Conservation (phyloP, 1,284 basidiomycete species). For the Ganoderma boninense region DNA sequence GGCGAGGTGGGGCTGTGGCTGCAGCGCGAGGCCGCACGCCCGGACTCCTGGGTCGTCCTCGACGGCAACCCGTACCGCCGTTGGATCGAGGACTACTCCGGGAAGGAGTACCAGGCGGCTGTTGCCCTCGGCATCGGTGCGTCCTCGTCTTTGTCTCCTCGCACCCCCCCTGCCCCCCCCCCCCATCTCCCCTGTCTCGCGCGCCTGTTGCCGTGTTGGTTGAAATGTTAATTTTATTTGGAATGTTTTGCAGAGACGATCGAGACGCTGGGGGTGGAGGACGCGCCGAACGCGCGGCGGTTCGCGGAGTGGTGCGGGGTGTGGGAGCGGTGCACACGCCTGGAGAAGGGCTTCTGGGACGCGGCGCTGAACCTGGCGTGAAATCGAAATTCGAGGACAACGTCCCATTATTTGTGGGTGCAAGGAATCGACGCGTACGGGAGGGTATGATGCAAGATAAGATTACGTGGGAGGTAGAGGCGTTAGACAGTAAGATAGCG, state of each 20-base stretch:
- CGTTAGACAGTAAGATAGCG: not conserved
- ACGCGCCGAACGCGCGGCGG: constrained; percentile 70
- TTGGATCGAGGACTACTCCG: constrained; percentile 90
- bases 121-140: constrained; percentile 77
- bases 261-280: constrained; percentile 64
- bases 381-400: not conserved
- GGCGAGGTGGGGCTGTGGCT: constrained; percentile 94
- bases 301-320: constrained; percentile 76
- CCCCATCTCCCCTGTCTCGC: not conserved
- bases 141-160: too few species aligned
- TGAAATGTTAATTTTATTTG: too few species aligned
- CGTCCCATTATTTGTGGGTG: too few species aligned
- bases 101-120: constrained; percentile 74
- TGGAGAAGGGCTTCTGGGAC: constrained; percentile 94
- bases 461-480: constrained; percentile 8
- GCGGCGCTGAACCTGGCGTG: constrained; percentile 65
- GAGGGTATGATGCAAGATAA: constrained; percentile 8
- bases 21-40: constrained; percentile 59
- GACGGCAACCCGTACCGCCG: constrained; percentile 77
- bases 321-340: constrained; percentile 80
- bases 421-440: too few species aligned
- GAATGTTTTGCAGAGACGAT: constrained; percentile 66
- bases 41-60: constrained; percentile 61
- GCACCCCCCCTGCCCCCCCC: not conserved
- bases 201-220: too few species aligned